These are phyloP conservation scores for Excoecaria agallocha DNA, from an alignment of 345 rosid genomes.

Conservation along the genomic window DNA sequence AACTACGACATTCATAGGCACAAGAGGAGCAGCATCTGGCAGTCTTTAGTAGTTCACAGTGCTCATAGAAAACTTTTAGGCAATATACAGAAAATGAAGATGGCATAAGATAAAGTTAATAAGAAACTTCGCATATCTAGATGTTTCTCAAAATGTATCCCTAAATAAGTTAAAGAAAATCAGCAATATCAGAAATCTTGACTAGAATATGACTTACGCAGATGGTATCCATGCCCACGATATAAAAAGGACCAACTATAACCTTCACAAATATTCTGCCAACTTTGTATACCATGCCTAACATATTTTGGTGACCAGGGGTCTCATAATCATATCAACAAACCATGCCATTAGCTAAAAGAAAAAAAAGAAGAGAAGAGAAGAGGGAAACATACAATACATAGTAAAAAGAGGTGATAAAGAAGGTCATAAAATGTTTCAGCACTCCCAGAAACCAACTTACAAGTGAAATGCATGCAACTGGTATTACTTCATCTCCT, in stretches of 20 bases:
- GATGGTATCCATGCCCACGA: neutral
- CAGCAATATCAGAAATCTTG: neutral
- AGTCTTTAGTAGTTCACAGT: neutral
- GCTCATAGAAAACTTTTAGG: neutral
- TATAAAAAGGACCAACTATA: neutral
- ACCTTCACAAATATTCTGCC: neutral
- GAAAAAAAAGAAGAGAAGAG: neutral
- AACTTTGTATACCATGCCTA: neutral
- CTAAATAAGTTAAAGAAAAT: neutral
- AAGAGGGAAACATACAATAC: neutral
- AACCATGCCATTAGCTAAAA: neutral
- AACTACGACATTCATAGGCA: neutral
- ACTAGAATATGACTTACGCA: neutral
- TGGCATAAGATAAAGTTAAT: neutral
- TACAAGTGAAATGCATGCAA: conserved; percentile 91
- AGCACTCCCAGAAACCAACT: conserved; percentile 24
- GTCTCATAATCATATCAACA: neutral
- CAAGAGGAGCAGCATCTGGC: neutral
- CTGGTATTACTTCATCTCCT: conserved; percentile 67
- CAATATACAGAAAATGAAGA: neutral
- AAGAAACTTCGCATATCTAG: neutral
- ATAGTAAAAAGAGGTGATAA: neutral
- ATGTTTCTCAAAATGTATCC: neutral
- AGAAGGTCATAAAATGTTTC: neutral
- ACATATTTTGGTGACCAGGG: neutral